Percentiles rank a stretch among this genome's conserved stretches.
Evolutionary conservation across 2,329 filamentous ascomycete genomes (phyloP).

Genomic region (Tolypocladium tundrense): DNA sequence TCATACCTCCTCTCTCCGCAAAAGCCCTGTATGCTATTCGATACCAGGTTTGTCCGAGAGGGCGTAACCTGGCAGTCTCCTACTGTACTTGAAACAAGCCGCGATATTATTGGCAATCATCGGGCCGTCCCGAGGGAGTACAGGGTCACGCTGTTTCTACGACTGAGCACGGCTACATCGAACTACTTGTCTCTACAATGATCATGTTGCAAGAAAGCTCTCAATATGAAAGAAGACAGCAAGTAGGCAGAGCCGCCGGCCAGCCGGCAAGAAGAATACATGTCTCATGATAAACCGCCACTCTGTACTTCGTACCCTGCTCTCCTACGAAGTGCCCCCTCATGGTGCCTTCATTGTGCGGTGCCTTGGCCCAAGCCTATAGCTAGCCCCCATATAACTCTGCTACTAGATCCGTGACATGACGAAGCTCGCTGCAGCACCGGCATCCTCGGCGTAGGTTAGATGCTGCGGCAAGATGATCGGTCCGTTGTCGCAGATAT

Average conservation of each 20-base stretch:
- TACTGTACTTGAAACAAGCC: not conserved
- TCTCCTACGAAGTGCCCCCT: not conserved
- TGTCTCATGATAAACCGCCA: not conserved
- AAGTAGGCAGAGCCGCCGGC: not conserved
- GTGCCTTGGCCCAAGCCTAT: not conserved
- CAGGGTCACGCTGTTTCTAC: too few relatives aligned
- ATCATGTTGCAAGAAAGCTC: not conserved
- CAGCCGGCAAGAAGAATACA: not conserved
- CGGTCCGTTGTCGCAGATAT: constrained; percentile 17
- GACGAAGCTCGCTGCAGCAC: constrained; percentile 12
- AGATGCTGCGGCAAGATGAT: constrained; percentile 15
- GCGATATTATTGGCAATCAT: not conserved
- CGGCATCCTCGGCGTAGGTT: constrained; percentile 15
- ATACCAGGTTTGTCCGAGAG: too few relatives aligned
- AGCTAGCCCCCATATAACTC: too few relatives aligned
- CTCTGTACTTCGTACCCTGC: not conserved
- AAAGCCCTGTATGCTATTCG: too few relatives aligned
- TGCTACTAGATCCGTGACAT: constrained; percentile 3
- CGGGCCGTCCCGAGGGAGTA: not conserved
- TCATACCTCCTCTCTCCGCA: too few relatives aligned
- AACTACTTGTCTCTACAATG: not conserved
- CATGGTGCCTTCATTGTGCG: not conserved
- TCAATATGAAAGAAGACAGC: not conserved
- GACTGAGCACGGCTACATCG: not conserved
- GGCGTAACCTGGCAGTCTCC: not conserved